Base-by-base conservation (phyloP, 352 stramenopile genomes). In the Pythium myriotylum region DNA sequence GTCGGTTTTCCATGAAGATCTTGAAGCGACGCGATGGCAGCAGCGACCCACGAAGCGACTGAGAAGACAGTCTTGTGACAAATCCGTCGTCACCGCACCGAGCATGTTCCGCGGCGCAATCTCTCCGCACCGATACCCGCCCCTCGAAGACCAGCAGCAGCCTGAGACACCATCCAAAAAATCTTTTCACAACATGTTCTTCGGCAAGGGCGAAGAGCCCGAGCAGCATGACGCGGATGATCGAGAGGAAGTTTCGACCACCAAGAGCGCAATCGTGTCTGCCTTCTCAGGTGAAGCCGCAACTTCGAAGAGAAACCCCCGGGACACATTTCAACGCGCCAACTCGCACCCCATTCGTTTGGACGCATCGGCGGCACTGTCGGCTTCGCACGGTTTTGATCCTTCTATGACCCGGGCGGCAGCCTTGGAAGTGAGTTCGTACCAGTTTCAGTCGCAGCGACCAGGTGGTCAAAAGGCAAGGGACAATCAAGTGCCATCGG, bases 261-360 rank as follows among this genome's bases (percentile, higher is more conserved):
- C n/a, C 41, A 26, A 48, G 2, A 48, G 7, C 5, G 17, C 41
- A 48, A 26, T 8, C 14, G 3, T 27, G n/a, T 19, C 41, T 27
- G 19, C 10, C 2, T 24, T 37, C 24, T 17, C 9, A 1, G 33
- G 32, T 20, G 10, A 19, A 19, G 55, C 29, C 33, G 8, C 47
- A 2, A 12, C 56, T 2, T 4, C 35, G 19, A 54, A 54, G 27
- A 27, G 4, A 37, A 64, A 50, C 47, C 47, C 24, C 8, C 56
- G 56, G 8, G 56, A 64, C 46, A 64, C 46, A 12, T 56, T 64
- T 47, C 56, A 64, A 27, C 56, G 56, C 16, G 24, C 56, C 17
- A 50, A 56, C 35, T 64, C 56, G 37, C 56, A 64, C 12, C 56
- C 56, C 17, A 50, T 64, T 27, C 45, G 56, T 1, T 22, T 64